These are phyloP conservation scores for Larix kaempferi DNA, from an alignment of 75 land plant species.

Conservation along the genomic window DNA sequence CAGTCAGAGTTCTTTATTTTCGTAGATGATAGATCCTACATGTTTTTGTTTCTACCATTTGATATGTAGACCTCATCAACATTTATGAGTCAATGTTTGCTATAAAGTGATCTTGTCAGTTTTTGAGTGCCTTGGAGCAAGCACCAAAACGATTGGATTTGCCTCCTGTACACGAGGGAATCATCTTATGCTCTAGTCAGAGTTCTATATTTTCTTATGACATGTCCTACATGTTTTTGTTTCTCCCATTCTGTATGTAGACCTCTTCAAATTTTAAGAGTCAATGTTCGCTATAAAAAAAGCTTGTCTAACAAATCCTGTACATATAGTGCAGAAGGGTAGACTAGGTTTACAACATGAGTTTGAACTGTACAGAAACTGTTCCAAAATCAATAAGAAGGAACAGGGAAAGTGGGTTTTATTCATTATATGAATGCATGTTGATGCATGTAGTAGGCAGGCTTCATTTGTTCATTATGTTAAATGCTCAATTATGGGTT, in stretches of 20 bases:
- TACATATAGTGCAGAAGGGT: neutral
- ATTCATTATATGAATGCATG: neutral
- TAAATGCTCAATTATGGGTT: neutral
- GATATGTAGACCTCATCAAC: neutral
- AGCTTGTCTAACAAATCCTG: neutral
- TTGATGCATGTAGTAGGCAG: neutral
- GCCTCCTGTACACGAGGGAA: neutral
- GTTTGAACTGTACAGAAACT: neutral
- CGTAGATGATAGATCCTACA: neutral
- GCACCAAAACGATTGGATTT: neutral
- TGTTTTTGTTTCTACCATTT: neutral
- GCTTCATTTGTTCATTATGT: neutral
- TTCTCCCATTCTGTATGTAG: neutral
- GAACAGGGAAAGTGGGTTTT: neutral
- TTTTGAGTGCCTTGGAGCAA: neutral
- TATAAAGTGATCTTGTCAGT: neutral
- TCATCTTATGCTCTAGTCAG: neutral
- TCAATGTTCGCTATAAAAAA: neutral
- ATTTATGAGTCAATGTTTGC: neutral
- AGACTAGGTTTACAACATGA: neutral
- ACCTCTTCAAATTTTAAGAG: neutral
- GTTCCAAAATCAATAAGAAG: neutral
- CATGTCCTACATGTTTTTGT: neutral
- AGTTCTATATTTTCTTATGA: neutral
- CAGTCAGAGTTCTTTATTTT: too few species aligned